Evolutionary conservation across 352 stramenopile genomes (phyloP), one percentile per base, ranked within the genome.

Genomic region (Phytopythium delawarense): DNA sequence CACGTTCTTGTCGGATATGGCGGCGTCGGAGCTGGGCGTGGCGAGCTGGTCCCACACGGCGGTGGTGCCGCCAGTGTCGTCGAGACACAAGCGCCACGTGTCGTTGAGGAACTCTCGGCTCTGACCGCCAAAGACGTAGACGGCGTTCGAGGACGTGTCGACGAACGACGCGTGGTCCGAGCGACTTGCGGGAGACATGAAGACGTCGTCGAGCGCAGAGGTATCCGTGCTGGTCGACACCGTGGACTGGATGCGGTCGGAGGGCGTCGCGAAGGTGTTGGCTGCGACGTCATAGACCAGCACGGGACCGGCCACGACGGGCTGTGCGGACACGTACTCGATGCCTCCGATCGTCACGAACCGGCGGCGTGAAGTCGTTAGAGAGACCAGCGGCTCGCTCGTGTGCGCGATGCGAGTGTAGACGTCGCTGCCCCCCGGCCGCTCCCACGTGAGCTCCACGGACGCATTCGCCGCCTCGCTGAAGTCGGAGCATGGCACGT

Each of bases 251-350:
- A 91, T 82, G 20, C 75, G 63, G 67, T 91, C 81, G 37, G 70
- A 54, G 0, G 79, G 75, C 6, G 70, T 66, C 7, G 62, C 42
- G 60, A 88, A 91, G 1, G 37, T 25, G 62, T 87, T 81, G 4
- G 69, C 60, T 8, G 59, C 39, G 25, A 81, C 61, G 37, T 76
- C 59, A 64, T 77, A 91, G 30, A 89, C 74, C n/a, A 89, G 64
- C 28, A 83, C 72, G 39, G 79, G 76, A 40, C 69, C 81, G 56
- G 67, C 61, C 12, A 89, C 78, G 2, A 84, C 75, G 6, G 81
- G 81, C 65, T 91, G 81, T 25, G 79, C 75, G 0, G 79, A 89
- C 61, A 89, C 81, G 68, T 85, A 89, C 59, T 78, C 79, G 46
- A 89, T 87, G 37, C 79, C 81, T 9, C 81, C 81, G 30, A 89